These are phyloP conservation scores for Tylopilus plumbeoviolaceoides DNA, from an alignment of 768 basidiomycete genomes.

Conservation along the genomic window DNA sequence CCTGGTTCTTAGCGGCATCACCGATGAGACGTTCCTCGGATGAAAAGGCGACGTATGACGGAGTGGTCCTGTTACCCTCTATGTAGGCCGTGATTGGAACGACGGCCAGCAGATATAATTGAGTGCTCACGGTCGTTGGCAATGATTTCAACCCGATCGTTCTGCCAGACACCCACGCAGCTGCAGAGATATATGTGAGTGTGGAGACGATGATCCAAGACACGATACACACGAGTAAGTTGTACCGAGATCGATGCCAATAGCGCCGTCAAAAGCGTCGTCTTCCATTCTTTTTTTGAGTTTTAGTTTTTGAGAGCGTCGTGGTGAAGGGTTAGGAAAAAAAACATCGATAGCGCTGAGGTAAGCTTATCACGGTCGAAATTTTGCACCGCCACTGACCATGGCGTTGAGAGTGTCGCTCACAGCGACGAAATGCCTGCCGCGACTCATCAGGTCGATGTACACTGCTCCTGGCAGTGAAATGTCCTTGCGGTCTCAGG, in stretches of 20 bases:
- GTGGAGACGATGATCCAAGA: constrained; percentile 15
- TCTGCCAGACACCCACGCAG: constrained; percentile 99
- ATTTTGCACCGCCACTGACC: constrained; percentile 33
- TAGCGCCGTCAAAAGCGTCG: constrained; percentile 83
- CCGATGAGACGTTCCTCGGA: constrained; percentile 95
- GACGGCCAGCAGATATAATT: neutral
- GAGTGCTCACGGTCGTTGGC: constrained; percentile 82
- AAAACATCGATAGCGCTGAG: constrained; percentile 47
- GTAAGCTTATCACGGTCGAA: constrained; percentile 42
- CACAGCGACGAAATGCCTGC: constrained; percentile 22
- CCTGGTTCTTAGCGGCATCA: constrained; percentile 98
- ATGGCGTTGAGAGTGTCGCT: constrained; percentile 27
- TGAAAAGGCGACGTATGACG: constrained; percentile 99
- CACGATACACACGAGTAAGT: constrained; percentile 79
- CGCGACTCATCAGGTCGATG: constrained; percentile 25
- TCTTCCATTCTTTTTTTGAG: constrained; percentile 75
- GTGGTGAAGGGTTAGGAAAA: constrained; percentile 31
- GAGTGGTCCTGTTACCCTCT: constrained; percentile 99
- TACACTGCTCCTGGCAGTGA: constrained; percentile 27
- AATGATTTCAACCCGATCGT: constrained; percentile 99
- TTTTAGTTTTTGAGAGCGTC: constrained; percentile 31
- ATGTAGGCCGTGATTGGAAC: constrained; percentile 5
- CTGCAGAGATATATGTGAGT: constrained; percentile 43
- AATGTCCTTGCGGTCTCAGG: constrained; percentile 39
- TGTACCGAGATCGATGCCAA: constrained; percentile 96